phyloP scores from a whole-genome alignment of 139 green algal genomes.

The Micractinium conductrix region DNA sequence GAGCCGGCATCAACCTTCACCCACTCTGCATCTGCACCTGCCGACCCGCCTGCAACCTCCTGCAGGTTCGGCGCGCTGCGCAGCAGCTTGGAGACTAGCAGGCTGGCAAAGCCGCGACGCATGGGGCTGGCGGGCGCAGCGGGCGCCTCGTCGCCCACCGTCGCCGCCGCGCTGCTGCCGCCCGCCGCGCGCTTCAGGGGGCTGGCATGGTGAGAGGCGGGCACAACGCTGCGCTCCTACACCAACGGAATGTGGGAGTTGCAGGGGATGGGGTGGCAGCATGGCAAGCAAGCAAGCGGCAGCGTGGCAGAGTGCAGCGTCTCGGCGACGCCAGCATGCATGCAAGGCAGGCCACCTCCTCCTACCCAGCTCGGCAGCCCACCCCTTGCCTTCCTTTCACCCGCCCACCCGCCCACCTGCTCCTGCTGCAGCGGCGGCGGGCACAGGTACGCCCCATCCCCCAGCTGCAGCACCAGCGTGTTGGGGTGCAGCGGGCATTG shows the following conservation, averaged over 20 bases:
- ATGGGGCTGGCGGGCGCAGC: background rate
- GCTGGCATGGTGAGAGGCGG: no score
- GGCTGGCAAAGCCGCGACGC: slow-evolving; percentile 27
- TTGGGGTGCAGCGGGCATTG: slow-evolving; percentile 15
- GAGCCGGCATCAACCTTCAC: no score
- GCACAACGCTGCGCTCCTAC: no score
- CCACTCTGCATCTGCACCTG: no score
- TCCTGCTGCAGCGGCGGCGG: background rate
- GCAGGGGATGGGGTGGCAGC: no score
- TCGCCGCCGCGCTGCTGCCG: background rate
- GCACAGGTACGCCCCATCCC: slow-evolving; percentile 5
- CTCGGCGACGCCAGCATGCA: no score
- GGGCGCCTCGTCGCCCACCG: background rate
- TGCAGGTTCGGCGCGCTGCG: slow-evolving; percentile 20
- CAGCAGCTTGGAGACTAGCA: slow-evolving; percentile 37
- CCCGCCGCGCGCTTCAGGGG: background rate
- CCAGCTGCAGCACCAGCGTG: slow-evolving; percentile 30
- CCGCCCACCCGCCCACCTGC: background rate
- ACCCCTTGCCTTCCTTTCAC: background rate
- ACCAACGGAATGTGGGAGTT: no score
- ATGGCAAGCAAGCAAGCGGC: background rate
- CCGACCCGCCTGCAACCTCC: background rate
- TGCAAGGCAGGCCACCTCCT: no score
- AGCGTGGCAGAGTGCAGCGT: background rate
- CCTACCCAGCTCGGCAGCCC: no score